Conservation (phyloP, 441 rosid genomes). For the Lepidium campestre region DNA sequence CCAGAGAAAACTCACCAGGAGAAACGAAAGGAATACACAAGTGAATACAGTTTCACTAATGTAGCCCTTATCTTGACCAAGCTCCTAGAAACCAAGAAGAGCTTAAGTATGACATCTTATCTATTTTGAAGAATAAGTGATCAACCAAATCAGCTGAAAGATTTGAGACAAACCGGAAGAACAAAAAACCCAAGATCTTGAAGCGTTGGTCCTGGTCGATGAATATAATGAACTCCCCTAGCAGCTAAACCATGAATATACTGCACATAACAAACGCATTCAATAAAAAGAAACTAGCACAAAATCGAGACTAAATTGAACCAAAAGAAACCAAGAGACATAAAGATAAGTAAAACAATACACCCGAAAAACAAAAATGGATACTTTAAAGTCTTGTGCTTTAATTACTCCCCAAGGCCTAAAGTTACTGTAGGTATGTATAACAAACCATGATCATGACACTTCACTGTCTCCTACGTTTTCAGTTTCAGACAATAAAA, state of each 20-base stretch:
- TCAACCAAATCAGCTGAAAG: background rate
- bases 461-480: slow-evolving; percentile 36
- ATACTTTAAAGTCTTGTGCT: background rate
- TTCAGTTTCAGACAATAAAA: background rate
- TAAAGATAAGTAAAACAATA: background rate
- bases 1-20: slow-evolving; percentile 23
- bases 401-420: slow-evolving; percentile 23
- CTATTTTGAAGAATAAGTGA: background rate
- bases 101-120: background rate
- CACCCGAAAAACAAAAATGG: background rate
- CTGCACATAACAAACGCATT: slow-evolving; percentile 34
- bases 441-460: slow-evolving; percentile 34
- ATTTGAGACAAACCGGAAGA: slow-evolving; percentile 59
- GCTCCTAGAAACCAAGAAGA: slow-evolving; percentile 16
- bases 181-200: slow-evolving; percentile 72
- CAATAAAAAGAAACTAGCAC: background rate
- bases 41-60: slow-evolving; percentile 31
- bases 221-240: slow-evolving; percentile 83
- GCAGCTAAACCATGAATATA: slow-evolving; percentile 91
- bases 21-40: slow-evolving; percentile 28
- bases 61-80: slow-evolving; percentile 33
- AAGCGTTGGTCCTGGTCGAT: slow-evolving; percentile 74
- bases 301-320: background rate
- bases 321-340: background rate
- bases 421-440: slow-evolving; percentile 23